Evolutionary conservation across 2,329 filamentous ascomycete genomes (phyloP).

Genomic region (Aspergillus intermedius): DNA sequence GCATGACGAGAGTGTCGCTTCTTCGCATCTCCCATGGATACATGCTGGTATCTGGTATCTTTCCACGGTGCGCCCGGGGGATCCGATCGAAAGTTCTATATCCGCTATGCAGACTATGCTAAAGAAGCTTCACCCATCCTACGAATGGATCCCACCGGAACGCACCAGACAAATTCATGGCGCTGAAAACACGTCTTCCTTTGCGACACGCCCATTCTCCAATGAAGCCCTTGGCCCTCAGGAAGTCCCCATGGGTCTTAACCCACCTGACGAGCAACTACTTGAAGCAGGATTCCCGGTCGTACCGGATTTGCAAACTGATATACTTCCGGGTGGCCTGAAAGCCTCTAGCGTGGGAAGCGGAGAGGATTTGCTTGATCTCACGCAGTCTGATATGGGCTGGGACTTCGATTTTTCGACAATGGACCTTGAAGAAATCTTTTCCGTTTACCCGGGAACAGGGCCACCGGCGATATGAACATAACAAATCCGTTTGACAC

Average conservation of each 20-base stretch:
- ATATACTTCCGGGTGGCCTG: slow-evolving; percentile 14
- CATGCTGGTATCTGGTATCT: slow-evolving; percentile 33
- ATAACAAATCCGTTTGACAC: background rate
- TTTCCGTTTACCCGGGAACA: slow-evolving; percentile 27
- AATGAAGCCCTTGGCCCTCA: background rate
- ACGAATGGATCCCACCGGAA: slow-evolving; percentile 17
- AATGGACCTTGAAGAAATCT: slow-evolving; percentile 34
- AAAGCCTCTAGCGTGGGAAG: slow-evolving; percentile 18
- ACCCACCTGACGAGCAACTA: background rate
- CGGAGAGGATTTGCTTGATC: slow-evolving; percentile 29
- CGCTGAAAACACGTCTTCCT: background rate
- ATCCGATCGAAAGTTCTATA: slow-evolving; percentile 24
- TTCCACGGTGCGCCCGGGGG: slow-evolving; percentile 28
- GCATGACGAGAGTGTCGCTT: slow-evolving; percentile 30
- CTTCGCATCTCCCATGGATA: slow-evolving; percentile 39
- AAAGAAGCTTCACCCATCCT: slow-evolving; percentile 24
- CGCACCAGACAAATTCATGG: background rate
- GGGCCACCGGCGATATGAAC: slow-evolving; percentile 1
- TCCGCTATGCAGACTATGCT: slow-evolving; percentile 27
- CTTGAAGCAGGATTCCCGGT: slow-evolving; percentile 3
- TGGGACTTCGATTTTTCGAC: slow-evolving; percentile 37
- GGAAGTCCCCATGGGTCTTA: background rate
- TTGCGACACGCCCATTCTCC: background rate
- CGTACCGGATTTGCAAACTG: slow-evolving; percentile 17
- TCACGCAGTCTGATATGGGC: slow-evolving; percentile 32